Evolutionary conservation across 257 asterid genomes (phyloP), one percentile per base, ranked within the genome.

Genomic region (Solanum paucissectum): DNA sequence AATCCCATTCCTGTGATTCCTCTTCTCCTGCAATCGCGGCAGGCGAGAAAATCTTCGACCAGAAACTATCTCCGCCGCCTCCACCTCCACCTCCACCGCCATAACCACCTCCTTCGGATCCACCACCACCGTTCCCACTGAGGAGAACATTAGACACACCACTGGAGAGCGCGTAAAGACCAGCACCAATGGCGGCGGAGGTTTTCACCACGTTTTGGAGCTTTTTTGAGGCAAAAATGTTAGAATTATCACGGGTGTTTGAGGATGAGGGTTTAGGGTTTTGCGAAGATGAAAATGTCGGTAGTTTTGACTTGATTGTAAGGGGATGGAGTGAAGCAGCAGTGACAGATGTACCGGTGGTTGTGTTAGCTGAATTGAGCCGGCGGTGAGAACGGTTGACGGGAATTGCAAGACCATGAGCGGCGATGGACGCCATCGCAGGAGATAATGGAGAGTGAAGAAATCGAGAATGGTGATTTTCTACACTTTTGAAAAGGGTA

Each of bases 21-120:
- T 95, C 99, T 84, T 97, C 99, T 68, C 94, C 94, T 3, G 99
- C 99, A 25, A 90, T 71, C 27, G 99, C 99, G 9, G 91, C 86
- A 0, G 93, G 88, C 0, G 94, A 89, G 83, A 94, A 90, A 9
- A 95, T 10, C 36, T 92, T 87, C 16, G 95, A 92, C 99, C 98
- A 94, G 87, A 93, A 95, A 84, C 85, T 85, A 34, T 93, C 95
- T 4, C 92, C 96, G 4, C 81, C 84, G 4, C 93, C 92, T 3
- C 95, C 94, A 1, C 90, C 90, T 5, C 88, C 84, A 0, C 95
- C 93, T 0, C 94, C 93, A 0, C 95, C 97, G 0, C 96, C 97
- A 0, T 95, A 94, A 0, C 95, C 91, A 0, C 90, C 86, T 0
- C 92, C 91, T 1, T 92, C 91, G 0, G 90, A 93, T 0, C 93